phyloP scores from a whole-genome alignment of 768 basidiomycete species.

The Amanita fuliginea region DNA sequence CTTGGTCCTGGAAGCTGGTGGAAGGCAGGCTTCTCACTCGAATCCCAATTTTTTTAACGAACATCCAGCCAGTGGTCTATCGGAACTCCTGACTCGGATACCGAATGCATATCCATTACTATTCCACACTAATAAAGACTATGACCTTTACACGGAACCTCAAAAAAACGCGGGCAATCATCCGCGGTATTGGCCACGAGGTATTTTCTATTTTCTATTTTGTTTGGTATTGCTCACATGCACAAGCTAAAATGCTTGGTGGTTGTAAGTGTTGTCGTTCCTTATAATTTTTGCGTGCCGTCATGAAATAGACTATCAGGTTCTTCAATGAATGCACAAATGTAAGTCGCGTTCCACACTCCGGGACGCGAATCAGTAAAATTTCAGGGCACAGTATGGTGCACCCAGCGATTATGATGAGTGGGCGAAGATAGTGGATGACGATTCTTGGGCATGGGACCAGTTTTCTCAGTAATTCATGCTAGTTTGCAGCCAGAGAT shows the following conservation, averaged over 20 bases:
- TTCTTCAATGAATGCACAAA: constrained; percentile 57
- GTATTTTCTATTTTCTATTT: constrained; percentile 22
- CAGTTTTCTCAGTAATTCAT: constrained; percentile 33
- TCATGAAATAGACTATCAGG: constrained; percentile 16
- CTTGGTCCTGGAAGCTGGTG: constrained; percentile 45
- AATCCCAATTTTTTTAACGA: background rate
- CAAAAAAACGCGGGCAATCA: constrained; percentile 35
- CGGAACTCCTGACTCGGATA: constrained; percentile 24
- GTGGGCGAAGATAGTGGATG: constrained; percentile 44
- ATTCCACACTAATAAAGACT: constrained; percentile 35
- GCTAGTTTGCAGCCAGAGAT: constrained; percentile 5
- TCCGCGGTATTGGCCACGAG: constrained; percentile 51
- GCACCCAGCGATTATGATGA: constrained; percentile 65
- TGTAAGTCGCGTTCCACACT: constrained; percentile 15
- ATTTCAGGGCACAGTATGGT: constrained; percentile 48
- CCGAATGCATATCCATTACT: constrained; percentile 30
- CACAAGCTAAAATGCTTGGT: constrained; percentile 51
- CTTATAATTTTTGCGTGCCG: background rate
- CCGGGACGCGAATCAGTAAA: background rate
- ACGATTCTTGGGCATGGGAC: constrained; percentile 53
- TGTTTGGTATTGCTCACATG: background rate
- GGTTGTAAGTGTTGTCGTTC: constrained; percentile 39
- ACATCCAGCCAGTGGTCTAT: constrained; percentile 25
- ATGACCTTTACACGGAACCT: constrained; percentile 41
- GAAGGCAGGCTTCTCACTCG: constrained; percentile 29